These are phyloP conservation scores for Austroboletus eburneus DNA, from an alignment of 768 basidiomycete species.

Conservation along the genomic window DNA sequence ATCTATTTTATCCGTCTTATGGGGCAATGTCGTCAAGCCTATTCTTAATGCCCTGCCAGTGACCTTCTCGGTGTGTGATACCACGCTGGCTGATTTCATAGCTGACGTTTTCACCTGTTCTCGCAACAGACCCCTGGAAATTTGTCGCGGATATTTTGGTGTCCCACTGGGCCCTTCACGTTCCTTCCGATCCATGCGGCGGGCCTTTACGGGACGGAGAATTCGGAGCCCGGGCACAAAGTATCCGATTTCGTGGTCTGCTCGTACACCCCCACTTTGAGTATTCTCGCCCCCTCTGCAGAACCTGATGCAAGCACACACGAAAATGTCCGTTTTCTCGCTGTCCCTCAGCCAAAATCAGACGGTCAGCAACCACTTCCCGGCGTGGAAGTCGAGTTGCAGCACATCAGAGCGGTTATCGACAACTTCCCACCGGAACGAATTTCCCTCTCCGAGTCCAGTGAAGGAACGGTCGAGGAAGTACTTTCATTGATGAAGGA, in stretches of 20 bases:
- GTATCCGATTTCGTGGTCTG: neutral
- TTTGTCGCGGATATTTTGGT: neutral
- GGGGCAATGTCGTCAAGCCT: neutral
- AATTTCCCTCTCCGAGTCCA: neutral
- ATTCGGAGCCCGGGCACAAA: neutral
- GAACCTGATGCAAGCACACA: neutral
- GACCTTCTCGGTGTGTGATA: neutral
- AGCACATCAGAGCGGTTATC: too few species aligned
- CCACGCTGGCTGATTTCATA: too few species aligned
- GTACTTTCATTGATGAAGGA: neutral
- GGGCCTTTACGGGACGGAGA: too few species aligned
- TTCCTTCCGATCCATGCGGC: too few species aligned
- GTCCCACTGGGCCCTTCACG: too few species aligned
- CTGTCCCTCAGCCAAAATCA: conserved; percentile 8
- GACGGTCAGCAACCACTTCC: too few species aligned
- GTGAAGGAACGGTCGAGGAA: neutral
- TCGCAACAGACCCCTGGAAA: neutral
- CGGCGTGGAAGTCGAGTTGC: too few species aligned
- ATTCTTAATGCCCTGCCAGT: neutral
- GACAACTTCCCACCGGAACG: too few species aligned
- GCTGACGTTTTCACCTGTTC: too few species aligned
- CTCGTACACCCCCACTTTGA: conserved; percentile 28
- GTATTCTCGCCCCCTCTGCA: conserved; percentile 5
- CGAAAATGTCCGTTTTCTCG: conserved; percentile 1
- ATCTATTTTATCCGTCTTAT: neutral